Evolutionary conservation across 2,329 filamentous ascomycete genomes (phyloP).

Genomic region (Magnaporthiopsis incrustans): DNA sequence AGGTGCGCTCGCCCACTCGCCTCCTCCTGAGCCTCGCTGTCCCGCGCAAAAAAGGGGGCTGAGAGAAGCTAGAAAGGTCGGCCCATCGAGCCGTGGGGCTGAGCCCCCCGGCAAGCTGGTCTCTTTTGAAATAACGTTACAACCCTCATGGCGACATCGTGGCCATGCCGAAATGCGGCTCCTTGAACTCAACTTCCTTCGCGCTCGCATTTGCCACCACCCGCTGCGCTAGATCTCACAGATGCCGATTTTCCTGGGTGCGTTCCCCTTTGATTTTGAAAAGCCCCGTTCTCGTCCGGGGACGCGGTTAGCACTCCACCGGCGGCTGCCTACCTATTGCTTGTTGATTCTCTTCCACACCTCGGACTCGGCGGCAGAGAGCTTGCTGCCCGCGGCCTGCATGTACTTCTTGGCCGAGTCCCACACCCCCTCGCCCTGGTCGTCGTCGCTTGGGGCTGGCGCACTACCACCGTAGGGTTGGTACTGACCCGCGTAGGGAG

Average conservation of each 20-base stretch:
- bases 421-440: constrained; percentile 42
- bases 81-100: background rate
- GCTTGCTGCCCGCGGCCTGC: constrained; percentile 45
- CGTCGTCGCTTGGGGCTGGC: constrained; percentile 14
- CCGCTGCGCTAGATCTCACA: background rate
- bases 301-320: background rate
- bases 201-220: background rate
- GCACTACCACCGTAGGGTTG: constrained; percentile 14
- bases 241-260: background rate
- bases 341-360: constrained; percentile 58
- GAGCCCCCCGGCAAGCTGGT: background rate
- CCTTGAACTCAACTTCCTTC: background rate
- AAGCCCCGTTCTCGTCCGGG: background rate
- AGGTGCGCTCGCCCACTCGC: background rate
- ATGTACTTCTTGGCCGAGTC: constrained; percentile 50
- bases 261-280: background rate
- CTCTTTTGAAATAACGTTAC: background rate
- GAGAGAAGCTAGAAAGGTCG: background rate
- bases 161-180: background rate
- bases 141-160: background rate
- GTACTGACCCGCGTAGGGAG: constrained; percentile 12
- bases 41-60: background rate
- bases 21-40: background rate
- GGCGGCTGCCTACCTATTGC: constrained; percentile 25
- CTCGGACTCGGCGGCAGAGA: constrained; percentile 51